Percentiles rank a stretch among this genome's conserved stretches.
These are phyloP conservation scores for Parmelia sp. DNA, from an alignment of 495 filamentous ascomycete genomes.

Conservation along the genomic window DNA sequence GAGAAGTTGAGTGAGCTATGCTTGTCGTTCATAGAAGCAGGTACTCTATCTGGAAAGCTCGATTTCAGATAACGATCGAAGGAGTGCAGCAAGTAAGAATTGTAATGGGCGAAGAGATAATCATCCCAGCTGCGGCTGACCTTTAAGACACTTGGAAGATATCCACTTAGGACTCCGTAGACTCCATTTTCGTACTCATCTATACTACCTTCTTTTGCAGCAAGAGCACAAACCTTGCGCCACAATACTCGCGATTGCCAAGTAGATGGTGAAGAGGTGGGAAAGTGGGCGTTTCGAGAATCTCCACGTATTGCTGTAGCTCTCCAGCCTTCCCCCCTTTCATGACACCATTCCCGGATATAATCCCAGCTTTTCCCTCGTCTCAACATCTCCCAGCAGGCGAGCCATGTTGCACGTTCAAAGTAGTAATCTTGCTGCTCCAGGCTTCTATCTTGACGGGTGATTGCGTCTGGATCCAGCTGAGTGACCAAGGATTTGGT, in stretches of 20 bases:
- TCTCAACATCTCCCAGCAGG: conserved; percentile 81
- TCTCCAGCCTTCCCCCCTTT: conserved; percentile 77
- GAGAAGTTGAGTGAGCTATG: conserved; percentile 51
- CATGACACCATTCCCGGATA: conserved; percentile 73
- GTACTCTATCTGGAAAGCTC: conserved; percentile 39
- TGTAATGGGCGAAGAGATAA: conserved; percentile 84
- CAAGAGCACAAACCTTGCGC: conserved; percentile 73
- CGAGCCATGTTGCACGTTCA: conserved; percentile 80
- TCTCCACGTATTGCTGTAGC: conserved; percentile 58
- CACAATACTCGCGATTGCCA: conserved; percentile 54
- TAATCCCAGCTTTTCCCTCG: conserved; percentile 64
- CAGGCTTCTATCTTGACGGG: conserved; percentile 65
- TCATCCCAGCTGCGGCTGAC: conserved; percentile 83
- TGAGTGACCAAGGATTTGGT: conserved; percentile 72
- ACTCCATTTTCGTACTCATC: conserved; percentile 81
- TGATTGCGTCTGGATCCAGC: conserved; percentile 84
- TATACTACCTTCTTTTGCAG: conserved; percentile 60
- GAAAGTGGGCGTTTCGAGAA: conserved; percentile 9
- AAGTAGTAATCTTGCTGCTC: conserved; percentile 77
- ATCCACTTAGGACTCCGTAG: conserved; percentile 80
- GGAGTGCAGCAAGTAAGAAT: conserved; percentile 63
- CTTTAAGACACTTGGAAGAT: conserved; percentile 65
- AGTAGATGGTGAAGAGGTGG: conserved; percentile 4
- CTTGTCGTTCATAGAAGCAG: conserved; percentile 34
- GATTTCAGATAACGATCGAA: conserved; percentile 56